These are phyloP conservation scores for Colletotrichum agaves DNA, from an alignment of 2,329 filamentous ascomycete species.

Conservation along the genomic window DNA sequence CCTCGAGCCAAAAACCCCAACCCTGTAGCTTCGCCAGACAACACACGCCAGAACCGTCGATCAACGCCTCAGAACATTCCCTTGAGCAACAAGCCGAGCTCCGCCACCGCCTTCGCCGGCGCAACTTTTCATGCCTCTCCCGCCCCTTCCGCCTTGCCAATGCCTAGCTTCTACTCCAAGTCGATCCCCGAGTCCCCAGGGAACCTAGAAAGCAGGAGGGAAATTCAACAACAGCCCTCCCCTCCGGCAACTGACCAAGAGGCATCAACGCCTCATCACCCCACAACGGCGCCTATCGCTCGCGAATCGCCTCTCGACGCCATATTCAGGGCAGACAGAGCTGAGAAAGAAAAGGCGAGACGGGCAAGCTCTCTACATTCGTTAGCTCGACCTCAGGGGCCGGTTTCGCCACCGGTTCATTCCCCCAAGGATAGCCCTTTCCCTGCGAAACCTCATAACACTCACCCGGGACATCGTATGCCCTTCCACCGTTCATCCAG, in stretches of 20 bases:
- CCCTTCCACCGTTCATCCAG: slow-evolving; percentile 39
- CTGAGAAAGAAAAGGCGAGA: slow-evolving; percentile 74
- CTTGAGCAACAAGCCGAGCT: slow-evolving; percentile 56
- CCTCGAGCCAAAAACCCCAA: slow-evolving; percentile 36
- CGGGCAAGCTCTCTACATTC: slow-evolving; percentile 63
- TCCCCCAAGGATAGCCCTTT: slow-evolving; percentile 47
- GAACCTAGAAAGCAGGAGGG: slow-evolving; percentile 46
- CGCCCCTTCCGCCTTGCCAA: slow-evolving; percentile 87
- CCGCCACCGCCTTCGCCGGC: slow-evolving; percentile 80
- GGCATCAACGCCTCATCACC: slow-evolving; percentile 57
- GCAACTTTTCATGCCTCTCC: slow-evolving; percentile 96
- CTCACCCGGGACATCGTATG: slow-evolving; percentile 31
- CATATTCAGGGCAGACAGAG: slow-evolving; percentile 88
- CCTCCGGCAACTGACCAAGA: slow-evolving; percentile 64
- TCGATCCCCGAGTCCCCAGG: slow-evolving; percentile 73
- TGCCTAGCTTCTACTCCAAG: slow-evolving; percentile 87
- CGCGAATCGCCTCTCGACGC: slow-evolving; percentile 85
- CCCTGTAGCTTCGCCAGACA: slow-evolving; percentile 53
- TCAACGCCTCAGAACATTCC: slow-evolving; percentile 51
- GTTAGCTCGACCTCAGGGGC: slow-evolving; percentile 50
- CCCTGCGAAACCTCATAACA: slow-evolving; percentile 26
- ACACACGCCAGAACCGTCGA: slow-evolving; percentile 51
- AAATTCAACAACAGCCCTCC: slow-evolving; percentile 56
- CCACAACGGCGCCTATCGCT: slow-evolving; percentile 43
- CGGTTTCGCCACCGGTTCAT: slow-evolving; percentile 63